Base-by-base conservation (phyloP, 2,329 filamentous ascomycete species). In the Calycina herbarum region DNA sequence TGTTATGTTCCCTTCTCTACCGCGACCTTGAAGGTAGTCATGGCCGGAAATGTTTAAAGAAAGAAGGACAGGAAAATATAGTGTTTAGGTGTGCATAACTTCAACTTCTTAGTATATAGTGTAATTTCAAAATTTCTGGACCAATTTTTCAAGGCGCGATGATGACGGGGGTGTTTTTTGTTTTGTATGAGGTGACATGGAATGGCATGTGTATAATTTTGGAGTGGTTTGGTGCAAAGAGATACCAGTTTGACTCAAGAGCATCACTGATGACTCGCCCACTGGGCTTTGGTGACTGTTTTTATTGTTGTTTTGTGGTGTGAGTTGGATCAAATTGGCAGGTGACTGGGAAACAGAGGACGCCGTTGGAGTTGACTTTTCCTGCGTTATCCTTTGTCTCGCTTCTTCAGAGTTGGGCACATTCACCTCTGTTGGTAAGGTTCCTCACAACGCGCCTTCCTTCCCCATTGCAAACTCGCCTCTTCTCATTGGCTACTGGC, bases 1-100 rank as follows among this genome's bases (percentile, higher is more conserved):
- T 76, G 74, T 61, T 75, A 67, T 64, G 70, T 76, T 33, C 51
- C 70, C 7, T 59, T 65, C 15, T 62, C 59, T 62, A 71, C 71
- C 8, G 70, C 69, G 11, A 63, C 63, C n/a, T 54, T 76, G 57
- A 73, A 64, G 6, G 69, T 68, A 1, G 57, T 62, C 56, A 74
- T 76, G 73, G 73, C 67, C n/a, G 74, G 74, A 40, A 65, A 57
- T 35, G 35, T 68, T 54, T 69, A 64, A 61, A 40, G 38, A 29
- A 62, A 15, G 29, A 15, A 17, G 38, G 20, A 63, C 61, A 29
- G 57, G 27, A 57, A 33, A 42, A 13, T 17, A 35, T 35, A 20
- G 15, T 29, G 33, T 45, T 48, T 45, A 17, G 58, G 60, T 15
- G 31, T 35, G 38, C 64, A 60, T 66, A 66, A 38, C 64, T 65